Percentiles rank a stretch among this genome's conserved stretches.
Conservation (phyloP, 2,329 filamentous ascomycete genomes). For the Pochonia chlamydosporia region DNA sequence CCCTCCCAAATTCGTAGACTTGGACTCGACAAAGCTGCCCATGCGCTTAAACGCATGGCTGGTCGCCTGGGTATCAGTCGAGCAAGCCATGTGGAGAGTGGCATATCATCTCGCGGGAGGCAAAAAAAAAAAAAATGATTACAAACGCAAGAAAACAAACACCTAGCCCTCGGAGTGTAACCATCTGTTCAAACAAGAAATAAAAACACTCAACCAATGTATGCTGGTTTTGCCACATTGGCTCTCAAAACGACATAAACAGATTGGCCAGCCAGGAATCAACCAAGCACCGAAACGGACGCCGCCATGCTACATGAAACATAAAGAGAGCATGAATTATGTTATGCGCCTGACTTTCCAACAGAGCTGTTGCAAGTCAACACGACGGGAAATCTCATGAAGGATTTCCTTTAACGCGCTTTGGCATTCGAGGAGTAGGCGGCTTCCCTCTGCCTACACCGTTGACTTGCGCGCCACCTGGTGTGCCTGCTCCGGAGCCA, state of each 20-base stretch:
- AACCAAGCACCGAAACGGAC: slow-evolving; percentile 22
- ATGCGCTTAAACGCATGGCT: not conserved
- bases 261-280: not conserved
- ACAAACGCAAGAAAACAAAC: slow-evolving; percentile 1
- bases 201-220: not conserved
- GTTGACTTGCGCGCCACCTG: slow-evolving; percentile 42
- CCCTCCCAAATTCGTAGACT: slow-evolving; percentile 1
- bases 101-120: not conserved
- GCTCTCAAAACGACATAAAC: slow-evolving; percentile 11
- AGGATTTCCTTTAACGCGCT: slow-evolving; percentile 45
- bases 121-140: not conserved
- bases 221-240: slow-evolving; percentile 1
- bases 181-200: not conserved
- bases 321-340: slow-evolving; percentile 18
- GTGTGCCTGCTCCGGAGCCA: slow-evolving; percentile 42
- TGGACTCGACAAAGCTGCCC: slow-evolving; percentile 4
- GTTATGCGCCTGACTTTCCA: slow-evolving; percentile 2
- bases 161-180: slow-evolving; percentile 15
- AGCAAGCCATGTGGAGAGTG: slow-evolving; percentile 3
- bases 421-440: slow-evolving; percentile 51
- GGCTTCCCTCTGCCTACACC: slow-evolving; percentile 48
- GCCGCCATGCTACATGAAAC: slow-evolving; percentile 31
- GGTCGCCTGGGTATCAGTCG: slow-evolving; percentile 14
- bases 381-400: slow-evolving; percentile 16
- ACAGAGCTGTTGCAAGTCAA: not conserved